Percentiles rank a stretch among this genome's conserved stretches.
Conservation (phyloP, 345 rosid species). For the Brassica incana region DNA sequence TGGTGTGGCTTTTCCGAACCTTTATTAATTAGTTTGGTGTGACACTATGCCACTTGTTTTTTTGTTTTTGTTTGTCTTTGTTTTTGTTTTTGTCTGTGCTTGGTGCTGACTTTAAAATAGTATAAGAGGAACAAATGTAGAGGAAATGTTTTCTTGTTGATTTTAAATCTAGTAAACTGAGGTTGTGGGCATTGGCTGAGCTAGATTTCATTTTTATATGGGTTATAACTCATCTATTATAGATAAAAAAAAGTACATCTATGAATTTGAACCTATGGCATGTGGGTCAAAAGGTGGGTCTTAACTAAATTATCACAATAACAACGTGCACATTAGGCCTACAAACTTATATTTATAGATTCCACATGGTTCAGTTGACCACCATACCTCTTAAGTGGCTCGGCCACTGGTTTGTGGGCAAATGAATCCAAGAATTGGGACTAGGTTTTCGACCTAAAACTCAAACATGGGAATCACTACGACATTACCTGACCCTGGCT, state of each 20-base stretch:
- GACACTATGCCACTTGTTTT: neutral
- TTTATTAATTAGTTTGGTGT: neutral
- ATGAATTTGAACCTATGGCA: no score
- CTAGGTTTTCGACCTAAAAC: neutral
- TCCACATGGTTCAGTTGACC: no score
- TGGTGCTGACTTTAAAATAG: neutral
- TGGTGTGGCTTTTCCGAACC: neutral
- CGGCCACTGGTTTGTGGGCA: neutral
- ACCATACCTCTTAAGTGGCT: no score
- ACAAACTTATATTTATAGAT: no score
- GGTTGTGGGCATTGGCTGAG: neutral
- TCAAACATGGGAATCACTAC: neutral
- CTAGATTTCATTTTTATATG: no score
- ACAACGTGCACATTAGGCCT: no score
- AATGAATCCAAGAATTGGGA: neutral
- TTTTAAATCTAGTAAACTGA: neutral
- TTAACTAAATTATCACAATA: no score
- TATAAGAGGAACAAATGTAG: neutral
- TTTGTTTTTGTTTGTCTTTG: no score
- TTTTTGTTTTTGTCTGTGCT: neutral
- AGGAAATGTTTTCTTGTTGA: neutral
- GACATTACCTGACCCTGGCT: neutral
- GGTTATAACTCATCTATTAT: no score
- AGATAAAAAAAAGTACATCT: no score
- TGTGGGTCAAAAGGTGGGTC: no score